A percentile compares a stretch with the other conserved stretches of the same genome.
These are phyloP conservation scores for Magnusiomyces suaveolens DNA, from an alignment of 1,139 yeast species.

Conservation along the genomic window DNA sequence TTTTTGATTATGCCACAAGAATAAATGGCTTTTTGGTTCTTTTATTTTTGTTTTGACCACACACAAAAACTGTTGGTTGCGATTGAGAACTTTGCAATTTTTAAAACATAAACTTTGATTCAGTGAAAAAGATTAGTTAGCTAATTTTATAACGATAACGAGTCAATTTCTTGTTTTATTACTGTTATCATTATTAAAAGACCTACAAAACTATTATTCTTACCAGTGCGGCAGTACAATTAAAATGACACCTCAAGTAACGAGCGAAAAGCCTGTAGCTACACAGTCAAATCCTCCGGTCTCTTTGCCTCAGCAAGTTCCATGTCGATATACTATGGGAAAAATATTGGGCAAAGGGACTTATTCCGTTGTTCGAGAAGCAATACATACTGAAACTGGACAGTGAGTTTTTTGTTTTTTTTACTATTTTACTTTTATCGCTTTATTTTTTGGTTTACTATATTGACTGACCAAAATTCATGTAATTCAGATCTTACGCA, in stretches of 20 bases:
- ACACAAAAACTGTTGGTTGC: too few species aligned
- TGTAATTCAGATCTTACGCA: conserved; percentile 28
- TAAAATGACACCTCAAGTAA: not conserved
- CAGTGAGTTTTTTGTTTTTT: not conserved
- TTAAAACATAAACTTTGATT: too few species aligned
- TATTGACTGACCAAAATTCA: too few species aligned
- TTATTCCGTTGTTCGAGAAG: conserved; percentile 36
- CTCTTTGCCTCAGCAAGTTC: conserved; percentile 19
- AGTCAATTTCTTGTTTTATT: not conserved
- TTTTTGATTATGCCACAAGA: too few species aligned
- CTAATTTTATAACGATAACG: too few species aligned
- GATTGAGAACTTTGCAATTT: too few species aligned
- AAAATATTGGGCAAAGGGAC: conserved; percentile 35
- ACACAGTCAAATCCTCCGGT: not conserved
- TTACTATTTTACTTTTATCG: not conserved
- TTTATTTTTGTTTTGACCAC: too few species aligned
- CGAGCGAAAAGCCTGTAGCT: not conserved
- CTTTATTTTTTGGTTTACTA: too few species aligned
- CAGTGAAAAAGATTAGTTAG: too few species aligned
- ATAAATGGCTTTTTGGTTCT: too few species aligned
- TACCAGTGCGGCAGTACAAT: not conserved
- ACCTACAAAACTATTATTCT: too few species aligned
- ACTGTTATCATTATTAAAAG: not conserved
- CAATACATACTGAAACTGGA: conserved; percentile 34
- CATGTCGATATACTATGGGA: conserved; percentile 25